Conservation (phyloP, 345 rosid genomes). For the Excoecaria cochinchinensis region DNA sequence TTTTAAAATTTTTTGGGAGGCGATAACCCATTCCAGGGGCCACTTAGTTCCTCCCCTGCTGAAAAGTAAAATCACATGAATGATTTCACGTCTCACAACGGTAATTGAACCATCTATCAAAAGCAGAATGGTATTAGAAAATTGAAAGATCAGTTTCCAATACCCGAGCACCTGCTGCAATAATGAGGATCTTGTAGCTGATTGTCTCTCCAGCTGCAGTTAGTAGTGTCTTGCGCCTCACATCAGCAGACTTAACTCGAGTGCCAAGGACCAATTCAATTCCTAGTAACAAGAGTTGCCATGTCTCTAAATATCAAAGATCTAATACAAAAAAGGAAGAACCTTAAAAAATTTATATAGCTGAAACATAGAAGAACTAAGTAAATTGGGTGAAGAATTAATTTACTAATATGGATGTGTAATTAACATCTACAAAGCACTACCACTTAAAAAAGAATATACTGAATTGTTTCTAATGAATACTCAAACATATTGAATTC, state of each 20-base stretch:
- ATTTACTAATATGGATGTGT: neutral
- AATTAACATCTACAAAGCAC: neutral
- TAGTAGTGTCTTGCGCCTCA: slow-evolving; percentile 78
- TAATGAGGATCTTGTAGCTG: slow-evolving; percentile 78
- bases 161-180: slow-evolving; percentile 99
- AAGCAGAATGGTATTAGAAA: neutral
- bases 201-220: slow-evolving; percentile 94
- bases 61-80: neutral
- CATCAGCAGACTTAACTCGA: slow-evolving; percentile 86
- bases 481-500: neutral
- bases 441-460: neutral
- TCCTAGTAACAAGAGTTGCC: slow-evolving; percentile 40
- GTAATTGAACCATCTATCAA: neutral
- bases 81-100: neutral
- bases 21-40: no score
- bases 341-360: neutral
- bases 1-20: no score
- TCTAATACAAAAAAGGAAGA: neutral
- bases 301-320: neutral
- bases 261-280: slow-evolving; percentile 93
- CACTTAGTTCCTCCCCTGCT: no score
- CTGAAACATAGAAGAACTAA: neutral
- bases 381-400: neutral
- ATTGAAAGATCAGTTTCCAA: slow-evolving; percentile 39
- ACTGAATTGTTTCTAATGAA: neutral